Evolutionary conservation across 176 grass and related monocot genomes (phyloP), one percentile per base, ranked within the genome.

Genomic region (Saccharum spontaneum): DNA sequence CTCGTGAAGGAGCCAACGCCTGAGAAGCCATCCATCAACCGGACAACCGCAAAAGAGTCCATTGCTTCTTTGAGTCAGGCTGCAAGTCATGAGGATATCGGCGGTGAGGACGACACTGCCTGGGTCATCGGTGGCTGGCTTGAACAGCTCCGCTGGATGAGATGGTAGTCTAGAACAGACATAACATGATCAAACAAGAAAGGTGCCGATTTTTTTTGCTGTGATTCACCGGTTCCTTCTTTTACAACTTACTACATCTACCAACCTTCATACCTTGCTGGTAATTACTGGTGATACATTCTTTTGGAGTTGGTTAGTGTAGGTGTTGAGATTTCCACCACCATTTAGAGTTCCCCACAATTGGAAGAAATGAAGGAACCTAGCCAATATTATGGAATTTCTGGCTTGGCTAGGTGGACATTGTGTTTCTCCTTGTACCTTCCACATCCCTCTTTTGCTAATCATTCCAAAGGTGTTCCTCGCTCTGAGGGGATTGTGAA

Each of bases 121-220:
- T 80, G 89, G 18, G 92, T 86, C 57, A 85, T 94, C 2, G 62
- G 89, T 1, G 18, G 73, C 37, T 94, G 88, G 92, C 88, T 94
- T 36, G 89, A 94, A 23, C 89, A 94, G 71, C 83, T 91, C 36
- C 92, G 92, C 89, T 94, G 45, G 86, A 91, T 89, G 88, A 91
- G 81, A 94, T 90, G 89, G 83, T 89, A 64, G 84, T 83, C 66
- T 91, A 91, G 85, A 61, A 36, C 30, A 81, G 45, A 44, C 49
- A 80, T 33, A 76, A 87, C 65, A 87, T 17, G n/a, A 68, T 70
- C 76, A 76, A 91, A 65, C 76, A 61, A 80, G 88, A 81, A 83
- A 82, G 62, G 54, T 52, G 71, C 78, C 71, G n/a, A 72, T 87
- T n/a, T 83, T 91, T 81, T 88, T 81, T 50, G 63, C 65, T 77